phyloP scores from a whole-genome alignment of 1,139 yeast species.

The Entelexis sorbosivorans region DNA sequence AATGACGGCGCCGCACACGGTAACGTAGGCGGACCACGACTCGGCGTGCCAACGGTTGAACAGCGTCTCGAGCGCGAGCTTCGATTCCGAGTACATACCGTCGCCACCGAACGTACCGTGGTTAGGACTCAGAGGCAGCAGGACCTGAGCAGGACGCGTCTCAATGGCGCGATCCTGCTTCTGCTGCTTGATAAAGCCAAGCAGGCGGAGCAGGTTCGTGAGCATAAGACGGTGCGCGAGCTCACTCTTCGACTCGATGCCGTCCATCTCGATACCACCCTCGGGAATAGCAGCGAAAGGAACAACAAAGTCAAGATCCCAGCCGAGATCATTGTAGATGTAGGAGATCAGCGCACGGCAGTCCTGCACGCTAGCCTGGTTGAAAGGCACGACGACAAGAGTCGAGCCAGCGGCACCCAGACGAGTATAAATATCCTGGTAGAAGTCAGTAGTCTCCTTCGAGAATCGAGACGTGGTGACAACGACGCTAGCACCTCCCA shows the following conservation, averaged over 20 bases:
- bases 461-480: constrained; percentile 95
- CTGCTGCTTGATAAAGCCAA: constrained; percentile 80
- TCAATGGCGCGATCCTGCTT: constrained; percentile 64
- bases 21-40: constrained; percentile 88
- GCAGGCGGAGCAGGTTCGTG: constrained; percentile 81
- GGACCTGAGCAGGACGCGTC: constrained; percentile 96
- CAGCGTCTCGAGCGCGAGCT: constrained; percentile 84
- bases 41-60: constrained; percentile 99
- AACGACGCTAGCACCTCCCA: constrained; percentile 96
- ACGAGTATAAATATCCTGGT: constrained; percentile 85
- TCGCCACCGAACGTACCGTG: constrained; percentile 98
- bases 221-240: constrained; percentile 97
- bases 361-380: constrained; percentile 94
- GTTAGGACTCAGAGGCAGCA: constrained; percentile 93
- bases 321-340: constrained; percentile 69
- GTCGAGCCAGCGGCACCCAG: constrained; percentile 87
- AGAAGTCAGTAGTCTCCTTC: constrained; percentile 86
- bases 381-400: constrained; percentile 92
- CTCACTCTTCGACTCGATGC: constrained; percentile 89
- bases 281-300: constrained; percentile 99
- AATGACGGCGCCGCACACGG: constrained; percentile 94
- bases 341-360: constrained; percentile 74
- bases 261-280: constrained; percentile 89
- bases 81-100: constrained; percentile 95
- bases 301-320: constrained; percentile 93